These are phyloP conservation scores for Leccinum subrobustum DNA, from an alignment of 1,284 basidiomycete genomes.

Conservation along the genomic window DNA sequence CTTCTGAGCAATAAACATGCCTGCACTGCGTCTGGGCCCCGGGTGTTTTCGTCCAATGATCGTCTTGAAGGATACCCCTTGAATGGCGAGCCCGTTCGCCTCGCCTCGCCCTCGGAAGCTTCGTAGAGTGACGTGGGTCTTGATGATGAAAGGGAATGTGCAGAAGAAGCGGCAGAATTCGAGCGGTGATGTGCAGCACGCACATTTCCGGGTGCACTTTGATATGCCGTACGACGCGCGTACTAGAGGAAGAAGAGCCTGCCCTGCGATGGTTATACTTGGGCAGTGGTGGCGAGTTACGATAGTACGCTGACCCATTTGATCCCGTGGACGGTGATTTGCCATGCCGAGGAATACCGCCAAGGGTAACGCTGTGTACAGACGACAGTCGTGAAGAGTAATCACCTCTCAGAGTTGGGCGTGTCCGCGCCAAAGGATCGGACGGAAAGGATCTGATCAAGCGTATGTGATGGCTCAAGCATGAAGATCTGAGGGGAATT, in stretches of 20 bases:
- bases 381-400: constrained; percentile 73
- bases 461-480: constrained; percentile 52
- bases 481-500: constrained; percentile 60
- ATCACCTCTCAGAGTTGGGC: constrained; percentile 77
- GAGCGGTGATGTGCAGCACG: constrained; percentile 57
- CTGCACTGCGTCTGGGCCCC: constrained; percentile 40
- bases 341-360: constrained; percentile 48
- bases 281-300: constrained; percentile 65
- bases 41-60: constrained; percentile 47
- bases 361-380: constrained; percentile 63
- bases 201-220: constrained; percentile 36
- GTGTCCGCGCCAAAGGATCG: constrained; percentile 72
- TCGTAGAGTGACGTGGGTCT: constrained; percentile 76
- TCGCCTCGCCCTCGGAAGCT: constrained; percentile 61
- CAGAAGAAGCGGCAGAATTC: constrained; percentile 72
- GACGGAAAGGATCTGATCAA: constrained; percentile 53
- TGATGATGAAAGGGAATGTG: constrained; percentile 68
- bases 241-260: constrained; percentile 68
- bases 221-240: constrained; percentile 70
- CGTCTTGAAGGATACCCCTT: constrained; percentile 39
- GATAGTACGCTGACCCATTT: constrained; percentile 60
- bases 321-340: constrained; percentile 78
- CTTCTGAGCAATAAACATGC: constrained; percentile 74
- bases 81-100: constrained; percentile 53
- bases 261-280: constrained; percentile 64